Percentiles rank a stretch among this genome's conserved stretches.
These are phyloP conservation scores for Debaryomycetaceae sp. DNA, from an alignment of 1,139 yeast genomes.

Conservation along the genomic window DNA sequence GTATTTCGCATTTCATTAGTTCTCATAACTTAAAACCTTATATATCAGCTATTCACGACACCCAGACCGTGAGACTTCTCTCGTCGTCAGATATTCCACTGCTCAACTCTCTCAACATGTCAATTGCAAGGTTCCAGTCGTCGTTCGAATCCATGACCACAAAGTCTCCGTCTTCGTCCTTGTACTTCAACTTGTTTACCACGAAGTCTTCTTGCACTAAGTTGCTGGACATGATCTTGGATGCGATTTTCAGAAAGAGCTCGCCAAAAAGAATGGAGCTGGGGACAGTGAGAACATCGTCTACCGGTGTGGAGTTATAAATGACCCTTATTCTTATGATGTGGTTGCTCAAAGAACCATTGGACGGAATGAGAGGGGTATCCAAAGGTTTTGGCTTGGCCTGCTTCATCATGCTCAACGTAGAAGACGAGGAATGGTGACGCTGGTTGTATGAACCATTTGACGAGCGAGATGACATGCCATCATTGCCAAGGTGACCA, in stretches of 20 bases:
- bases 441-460: conserved; percentile 33
- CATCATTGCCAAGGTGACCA: conserved; percentile 9
- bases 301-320: conserved; percentile 41
- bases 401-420: conserved; percentile 45
- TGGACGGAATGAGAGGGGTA: conserved; percentile 11
- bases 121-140: conserved; percentile 58
- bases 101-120: conserved; percentile 30
- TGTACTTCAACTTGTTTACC: conserved; percentile 63
- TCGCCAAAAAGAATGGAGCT: conserved; percentile 44
- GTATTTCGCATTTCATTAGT: not conserved
- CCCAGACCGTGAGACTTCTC: conserved; percentile 41
- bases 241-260: conserved; percentile 40
- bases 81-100: conserved; percentile 22
- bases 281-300: conserved; percentile 37
- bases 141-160: conserved; percentile 85
- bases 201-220: conserved; percentile 32
- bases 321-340: conserved; percentile 47
- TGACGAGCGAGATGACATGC: conserved; percentile 24
- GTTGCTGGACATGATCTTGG: conserved; percentile 30
- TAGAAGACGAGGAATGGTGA: conserved; percentile 44
- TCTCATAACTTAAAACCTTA: not conserved
- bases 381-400: conserved; percentile 25
- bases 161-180: conserved; percentile 94
- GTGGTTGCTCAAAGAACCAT: conserved; percentile 2
- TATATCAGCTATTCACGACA: conserved; percentile 10